A percentile compares a stretch with the other conserved stretches of the same genome.
Evolutionary conservation across 1,284 basidiomycete genomes (phyloP).

Genomic region (Mixia osmundae): DNA sequence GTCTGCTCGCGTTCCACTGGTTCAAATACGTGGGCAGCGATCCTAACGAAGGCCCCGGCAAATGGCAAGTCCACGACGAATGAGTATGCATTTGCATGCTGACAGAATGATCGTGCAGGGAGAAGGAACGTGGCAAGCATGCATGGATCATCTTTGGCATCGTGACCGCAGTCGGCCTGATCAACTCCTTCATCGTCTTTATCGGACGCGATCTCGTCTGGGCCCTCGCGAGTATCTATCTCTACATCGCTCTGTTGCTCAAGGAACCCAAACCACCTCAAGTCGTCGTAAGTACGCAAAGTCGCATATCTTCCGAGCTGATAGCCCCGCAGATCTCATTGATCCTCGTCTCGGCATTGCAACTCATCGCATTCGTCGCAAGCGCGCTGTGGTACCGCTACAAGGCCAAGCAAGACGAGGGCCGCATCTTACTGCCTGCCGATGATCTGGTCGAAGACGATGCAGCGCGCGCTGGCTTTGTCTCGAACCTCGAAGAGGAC

Average conservation of each 20-base stretch:
- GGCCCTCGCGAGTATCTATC: constrained; percentile 8
- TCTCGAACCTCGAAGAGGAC: too few species aligned
- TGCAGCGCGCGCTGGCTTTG: too few species aligned
- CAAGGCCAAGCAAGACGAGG: constrained; percentile 5
- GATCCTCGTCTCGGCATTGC: constrained; percentile 7
- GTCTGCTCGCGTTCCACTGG: constrained; percentile 11
- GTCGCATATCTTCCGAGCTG: background rate
- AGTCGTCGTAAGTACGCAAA: constrained; percentile 4
- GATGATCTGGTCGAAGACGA: constrained; percentile 7
- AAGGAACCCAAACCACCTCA: constrained; percentile 9
- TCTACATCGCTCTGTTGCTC: constrained; percentile 8
- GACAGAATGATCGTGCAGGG: constrained; percentile 2
- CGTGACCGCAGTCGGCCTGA: constrained; percentile 9
- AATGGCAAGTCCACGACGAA: background rate
- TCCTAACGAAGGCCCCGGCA: constrained; percentile 5
- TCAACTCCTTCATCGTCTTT: constrained; percentile 11
- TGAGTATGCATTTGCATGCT: too few species aligned
- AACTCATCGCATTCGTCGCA: constrained; percentile 8
- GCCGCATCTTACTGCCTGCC: constrained; percentile 6
- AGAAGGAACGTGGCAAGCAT: constrained; percentile 10
- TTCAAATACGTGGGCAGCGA: constrained; percentile 7
- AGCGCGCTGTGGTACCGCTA: constrained; percentile 6
- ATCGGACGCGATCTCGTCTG: constrained; percentile 7
- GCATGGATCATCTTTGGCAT: constrained; percentile 13
- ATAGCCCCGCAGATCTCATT: constrained; percentile 2